Conservation (phyloP, 768 basidiomycete species). For the Boletus vinaceobasis region DNA sequence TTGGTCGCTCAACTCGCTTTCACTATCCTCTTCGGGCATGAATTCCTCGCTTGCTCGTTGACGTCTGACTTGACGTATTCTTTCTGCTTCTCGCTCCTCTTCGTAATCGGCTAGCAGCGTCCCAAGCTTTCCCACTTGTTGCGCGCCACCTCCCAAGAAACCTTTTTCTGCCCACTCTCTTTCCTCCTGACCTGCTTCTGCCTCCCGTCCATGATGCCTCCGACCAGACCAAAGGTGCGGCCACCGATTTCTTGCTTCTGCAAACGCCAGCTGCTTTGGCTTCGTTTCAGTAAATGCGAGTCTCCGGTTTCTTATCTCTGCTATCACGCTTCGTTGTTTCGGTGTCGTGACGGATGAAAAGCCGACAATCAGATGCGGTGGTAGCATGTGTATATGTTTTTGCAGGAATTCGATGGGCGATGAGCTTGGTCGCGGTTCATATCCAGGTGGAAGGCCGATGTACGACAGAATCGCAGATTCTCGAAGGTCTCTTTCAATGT, state of each 20-base stretch:
- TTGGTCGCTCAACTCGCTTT: conserved; percentile 37
- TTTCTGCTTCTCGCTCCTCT: conserved; percentile 72
- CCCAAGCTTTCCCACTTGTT: conserved; percentile 70
- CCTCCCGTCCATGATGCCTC: conserved; percentile 46
- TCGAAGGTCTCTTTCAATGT: conserved; percentile 11
- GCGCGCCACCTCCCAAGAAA: conserved; percentile 54
- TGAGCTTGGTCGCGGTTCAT: conserved; percentile 55
- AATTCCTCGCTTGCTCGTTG: conserved; percentile 41
- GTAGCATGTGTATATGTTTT: conserved; percentile 57
- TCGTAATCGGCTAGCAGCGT: conserved; percentile 67
- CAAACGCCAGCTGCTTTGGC: conserved; percentile 55
- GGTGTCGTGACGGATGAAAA: conserved; percentile 50
- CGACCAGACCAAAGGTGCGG: conserved; percentile 64
- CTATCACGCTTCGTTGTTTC: conserved; percentile 60
- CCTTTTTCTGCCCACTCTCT: conserved; percentile 60
- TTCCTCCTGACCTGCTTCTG: conserved; percentile 65
- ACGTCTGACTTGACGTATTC: conserved; percentile 46
- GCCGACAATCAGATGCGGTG: conserved; percentile 53
- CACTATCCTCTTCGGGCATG: conserved; percentile 58
- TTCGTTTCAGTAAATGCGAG: conserved; percentile 54
- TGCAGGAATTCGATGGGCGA: conserved; percentile 63
- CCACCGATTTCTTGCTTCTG: conserved; percentile 55
- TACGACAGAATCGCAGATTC: conserved; percentile 39
- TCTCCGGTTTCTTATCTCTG: conserved; percentile 69
- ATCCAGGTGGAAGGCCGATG: conserved; percentile 56